Base-by-base conservation (phyloP, 192 early-diverging fungal species). In the Linnemannia schmuckeri region DNA sequence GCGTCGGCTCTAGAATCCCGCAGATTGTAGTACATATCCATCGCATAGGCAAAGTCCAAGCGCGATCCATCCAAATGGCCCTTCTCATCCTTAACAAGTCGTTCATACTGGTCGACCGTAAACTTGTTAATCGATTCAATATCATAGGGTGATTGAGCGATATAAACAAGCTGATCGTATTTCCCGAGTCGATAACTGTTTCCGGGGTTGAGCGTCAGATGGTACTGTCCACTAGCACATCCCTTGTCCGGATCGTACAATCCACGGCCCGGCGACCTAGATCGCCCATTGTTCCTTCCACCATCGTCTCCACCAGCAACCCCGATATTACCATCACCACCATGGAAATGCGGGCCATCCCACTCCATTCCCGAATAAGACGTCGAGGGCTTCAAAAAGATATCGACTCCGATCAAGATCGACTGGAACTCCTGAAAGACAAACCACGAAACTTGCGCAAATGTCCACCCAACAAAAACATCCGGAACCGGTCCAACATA, bases 131-230 rank as follows among this genome's bases (percentile, higher is more conserved):
- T 89, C 57, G 88, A 89, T 13, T 84, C 61, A 49, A 92, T 49
- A 69, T 92, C 91, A 5, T 74, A 83, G 1, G 90, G 87, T 30
- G 88, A 89, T 75, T 93, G 91, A 0, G 92, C 91, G 46, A 95
- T 89, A 47, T 90, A 93, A 5, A 94, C 80, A 30, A 90, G 85
- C 15, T 92, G 85, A 70, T 95, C 94, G 46, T 70, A 49, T 2
- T 72, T 40, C 18, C 76, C 82, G 4, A 95, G 75, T 22, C 74
- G 57, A 78, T 93, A 94, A 4, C 88, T 78, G 75, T 89, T 76
- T 22, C 93, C 92, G 6, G 95, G 95, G 55, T 96, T 96, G 44
- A 95, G 85, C 17, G 90, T 74, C n/a, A 93, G 72, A 76, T 93
- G 90, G 33, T 83, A 82, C 44, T 70, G 70, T 52, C 75, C 84